Conservation (phyloP, 2,329 filamentous ascomycete species). For the Camptophora hylomeconis region DNA sequence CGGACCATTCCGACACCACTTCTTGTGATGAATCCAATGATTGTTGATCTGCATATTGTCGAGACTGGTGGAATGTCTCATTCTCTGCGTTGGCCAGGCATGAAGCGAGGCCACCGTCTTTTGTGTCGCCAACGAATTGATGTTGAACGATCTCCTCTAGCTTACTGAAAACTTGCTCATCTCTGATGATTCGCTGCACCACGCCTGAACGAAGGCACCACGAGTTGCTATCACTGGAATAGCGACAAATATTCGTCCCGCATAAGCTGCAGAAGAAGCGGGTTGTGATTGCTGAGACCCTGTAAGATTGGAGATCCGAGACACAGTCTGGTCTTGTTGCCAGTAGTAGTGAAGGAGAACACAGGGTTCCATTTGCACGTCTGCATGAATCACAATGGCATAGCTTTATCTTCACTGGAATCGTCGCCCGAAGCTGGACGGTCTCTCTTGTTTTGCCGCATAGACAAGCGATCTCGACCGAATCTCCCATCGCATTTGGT, state of each 20-base stretch:
- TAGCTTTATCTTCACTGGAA: slow-evolving; percentile 2
- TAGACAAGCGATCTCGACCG: slow-evolving; percentile 5
- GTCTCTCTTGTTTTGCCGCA: slow-evolving; percentile 1
- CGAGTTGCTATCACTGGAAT: slow-evolving; percentile 15
- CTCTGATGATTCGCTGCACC: slow-evolving; percentile 7
- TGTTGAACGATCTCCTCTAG: slow-evolving; percentile 15
- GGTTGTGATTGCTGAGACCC: slow-evolving; percentile 28
- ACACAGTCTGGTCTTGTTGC: slow-evolving; percentile 23
- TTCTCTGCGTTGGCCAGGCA: slow-evolving; percentile 11
- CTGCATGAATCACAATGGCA: slow-evolving; percentile 4
- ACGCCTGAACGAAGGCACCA: slow-evolving; percentile 16
- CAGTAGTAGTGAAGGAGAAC: slow-evolving; percentile 1
- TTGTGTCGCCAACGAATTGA: slow-evolving; percentile 16
- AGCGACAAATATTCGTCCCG: slow-evolving; percentile 21
- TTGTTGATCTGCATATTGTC: slow-evolving; percentile 23
- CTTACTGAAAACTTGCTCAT: slow-evolving; percentile 9
- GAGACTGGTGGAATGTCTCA: slow-evolving; percentile 30
- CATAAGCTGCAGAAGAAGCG: slow-evolving; percentile 16
- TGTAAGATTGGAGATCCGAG: slow-evolving; percentile 28
- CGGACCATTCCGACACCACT: background rate
- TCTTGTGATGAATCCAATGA: background rate
- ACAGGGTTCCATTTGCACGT: slow-evolving; percentile 4
- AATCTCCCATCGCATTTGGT: no score
- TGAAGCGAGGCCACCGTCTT: slow-evolving; percentile 13
- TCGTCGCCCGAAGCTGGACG: background rate